These are phyloP conservation scores for Sutorius australiensis DNA, from an alignment of 768 basidiomycete genomes.

Conservation along the genomic window DNA sequence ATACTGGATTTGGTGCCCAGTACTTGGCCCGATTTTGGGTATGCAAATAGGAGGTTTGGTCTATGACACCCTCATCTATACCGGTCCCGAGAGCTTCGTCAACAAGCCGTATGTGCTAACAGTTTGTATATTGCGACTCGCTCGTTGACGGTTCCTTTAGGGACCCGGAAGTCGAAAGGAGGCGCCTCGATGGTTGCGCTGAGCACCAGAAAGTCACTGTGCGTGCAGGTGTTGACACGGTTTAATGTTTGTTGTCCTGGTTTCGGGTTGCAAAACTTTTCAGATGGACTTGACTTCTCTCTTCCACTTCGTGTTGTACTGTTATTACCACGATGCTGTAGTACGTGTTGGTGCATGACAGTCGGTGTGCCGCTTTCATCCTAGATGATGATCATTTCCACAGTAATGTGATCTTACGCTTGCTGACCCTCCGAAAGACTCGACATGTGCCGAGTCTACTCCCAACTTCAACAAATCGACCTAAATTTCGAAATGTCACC, in stretches of 20 bases:
- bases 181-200: constrained; percentile 14
- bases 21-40: constrained; percentile 58
- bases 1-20: constrained; percentile 72
- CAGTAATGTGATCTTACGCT: not conserved
- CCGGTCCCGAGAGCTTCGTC: constrained; percentile 50
- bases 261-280: not conserved
- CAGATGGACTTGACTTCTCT: not conserved
- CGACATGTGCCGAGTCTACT: too few relatives aligned
- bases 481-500: too few relatives aligned
- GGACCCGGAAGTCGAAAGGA: constrained; percentile 9
- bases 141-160: constrained; percentile 7
- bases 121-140: not conserved
- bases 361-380: not conserved
- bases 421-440: not conserved
- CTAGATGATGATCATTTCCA: not conserved
- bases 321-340: not conserved
- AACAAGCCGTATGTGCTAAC: constrained; percentile 46
- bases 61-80: constrained; percentile 59
- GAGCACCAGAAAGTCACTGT: not conserved
- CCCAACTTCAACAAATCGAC: too few relatives aligned
- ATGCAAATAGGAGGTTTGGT: constrained; percentile 49
- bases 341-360: not conserved
- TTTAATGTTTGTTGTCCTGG: constrained; percentile 1
- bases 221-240: not conserved
- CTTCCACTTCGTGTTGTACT: not conserved